Conservation (phyloP, 371 early-diverging fungal genomes). For the Mortierella sp. region DNA sequence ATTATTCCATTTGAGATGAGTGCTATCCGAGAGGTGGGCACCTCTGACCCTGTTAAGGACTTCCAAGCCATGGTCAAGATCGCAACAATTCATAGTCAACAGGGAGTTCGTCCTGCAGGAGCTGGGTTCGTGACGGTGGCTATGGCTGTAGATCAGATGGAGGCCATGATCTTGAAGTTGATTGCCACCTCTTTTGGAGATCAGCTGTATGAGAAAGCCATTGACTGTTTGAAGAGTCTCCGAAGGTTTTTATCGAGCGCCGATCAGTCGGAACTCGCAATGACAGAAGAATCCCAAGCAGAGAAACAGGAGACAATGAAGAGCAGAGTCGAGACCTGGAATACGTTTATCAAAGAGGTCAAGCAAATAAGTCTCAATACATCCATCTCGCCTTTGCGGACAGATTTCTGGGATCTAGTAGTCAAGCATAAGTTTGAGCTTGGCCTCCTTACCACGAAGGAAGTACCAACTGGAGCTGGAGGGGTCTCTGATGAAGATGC, state of each 20-base stretch:
- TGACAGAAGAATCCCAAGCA: constrained; percentile 7
- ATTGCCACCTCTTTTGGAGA: constrained; percentile 69
- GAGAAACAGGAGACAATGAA: constrained; percentile 28
- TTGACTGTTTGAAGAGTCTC: constrained; percentile 65
- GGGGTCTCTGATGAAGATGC: constrained; percentile 43
- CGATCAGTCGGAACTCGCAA: constrained; percentile 13
- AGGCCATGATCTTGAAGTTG: constrained; percentile 60
- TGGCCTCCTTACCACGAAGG: constrained; percentile 23
- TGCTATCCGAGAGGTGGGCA: constrained; percentile 62
- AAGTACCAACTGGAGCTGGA: constrained; percentile 26
- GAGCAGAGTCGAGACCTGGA: constrained; percentile 36
- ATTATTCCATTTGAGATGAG: constrained; percentile 53
- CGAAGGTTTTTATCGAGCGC: constrained; percentile 47
- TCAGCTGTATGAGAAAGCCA: constrained; percentile 64
- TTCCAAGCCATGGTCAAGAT: constrained; percentile 68
- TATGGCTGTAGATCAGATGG: constrained; percentile 71
- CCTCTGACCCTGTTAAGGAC: constrained; percentile 70
- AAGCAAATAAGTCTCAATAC: constrained; percentile 39
- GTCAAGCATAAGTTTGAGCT: constrained; percentile 32
- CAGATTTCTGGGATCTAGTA: constrained; percentile 49
- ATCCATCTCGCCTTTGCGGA: constrained; percentile 26
- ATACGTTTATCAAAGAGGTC: constrained; percentile 33
- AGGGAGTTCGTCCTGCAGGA: constrained; percentile 48
- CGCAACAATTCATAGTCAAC: constrained; percentile 47
- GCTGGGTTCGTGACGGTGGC: constrained; percentile 44